Evolutionary conservation across 2,329 filamentous ascomycete genomes (phyloP).

Genomic region (Diplocarpon rosae): DNA sequence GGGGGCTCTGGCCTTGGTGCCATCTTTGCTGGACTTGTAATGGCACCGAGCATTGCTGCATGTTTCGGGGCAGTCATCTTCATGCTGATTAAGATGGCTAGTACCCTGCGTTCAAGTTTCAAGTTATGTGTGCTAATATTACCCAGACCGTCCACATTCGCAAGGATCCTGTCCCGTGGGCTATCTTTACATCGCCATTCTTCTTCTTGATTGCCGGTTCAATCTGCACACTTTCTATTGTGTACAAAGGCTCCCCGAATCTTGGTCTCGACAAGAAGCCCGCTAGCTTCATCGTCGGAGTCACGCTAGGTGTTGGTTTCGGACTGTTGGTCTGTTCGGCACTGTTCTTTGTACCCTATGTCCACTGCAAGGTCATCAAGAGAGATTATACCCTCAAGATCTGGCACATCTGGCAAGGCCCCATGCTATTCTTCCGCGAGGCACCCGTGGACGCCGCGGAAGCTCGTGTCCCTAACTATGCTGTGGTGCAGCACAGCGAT

Average conservation of each 20-base stretch:
- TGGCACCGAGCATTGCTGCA: conserved; percentile 58
- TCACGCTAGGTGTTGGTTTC: conserved; percentile 52
- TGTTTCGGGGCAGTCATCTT: conserved; percentile 59
- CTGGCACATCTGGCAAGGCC: conserved; percentile 52
- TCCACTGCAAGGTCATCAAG: conserved; percentile 57
- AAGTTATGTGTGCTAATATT: neutral
- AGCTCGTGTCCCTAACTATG: conserved; percentile 61
- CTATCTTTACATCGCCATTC: conserved; percentile 61
- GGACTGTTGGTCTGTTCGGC: conserved; percentile 48
- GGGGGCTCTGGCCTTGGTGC: conserved; percentile 56
- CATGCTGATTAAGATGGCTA: conserved; percentile 52
- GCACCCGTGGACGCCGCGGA: conserved; percentile 39
- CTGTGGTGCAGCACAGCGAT: conserved; percentile 57
- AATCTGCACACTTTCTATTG: conserved; percentile 64
- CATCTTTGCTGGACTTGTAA: conserved; percentile 59
- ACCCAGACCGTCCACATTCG: conserved; percentile 51
- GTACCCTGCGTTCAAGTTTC: neutral
- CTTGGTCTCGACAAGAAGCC: conserved; percentile 57
- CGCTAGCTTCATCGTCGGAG: conserved; percentile 52
- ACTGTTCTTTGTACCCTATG: conserved; percentile 63
- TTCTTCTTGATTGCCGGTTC: conserved; percentile 69
- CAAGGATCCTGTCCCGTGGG: conserved; percentile 61
- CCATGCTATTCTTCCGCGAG: conserved; percentile 51
- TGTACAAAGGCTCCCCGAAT: conserved; percentile 69
- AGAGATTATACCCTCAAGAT: conserved; percentile 54